phyloP scores from a whole-genome alignment of 2,329 filamentous ascomycete species.

The Phaeosphaeriaceae sp. region DNA sequence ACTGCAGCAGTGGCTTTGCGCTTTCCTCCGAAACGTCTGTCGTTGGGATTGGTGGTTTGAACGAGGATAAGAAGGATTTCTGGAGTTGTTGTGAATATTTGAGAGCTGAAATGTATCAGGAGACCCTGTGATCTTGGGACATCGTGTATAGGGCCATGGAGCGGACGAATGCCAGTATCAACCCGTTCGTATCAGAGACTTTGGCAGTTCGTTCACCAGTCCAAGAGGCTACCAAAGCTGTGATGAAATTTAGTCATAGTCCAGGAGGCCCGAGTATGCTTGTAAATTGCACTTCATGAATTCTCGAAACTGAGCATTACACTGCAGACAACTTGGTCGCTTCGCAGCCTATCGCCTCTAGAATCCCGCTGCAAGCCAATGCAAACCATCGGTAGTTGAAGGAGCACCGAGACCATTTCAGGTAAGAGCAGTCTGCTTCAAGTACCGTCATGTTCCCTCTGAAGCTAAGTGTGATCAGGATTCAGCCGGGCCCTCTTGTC shows the following conservation, averaged over 20 bases:
- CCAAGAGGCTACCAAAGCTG: background rate
- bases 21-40: conserved; percentile 1
- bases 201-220: background rate
- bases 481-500: background rate
- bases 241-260: background rate
- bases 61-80: background rate
- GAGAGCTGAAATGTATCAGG: background rate
- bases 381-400: background rate
- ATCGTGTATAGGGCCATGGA: background rate
- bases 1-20: conserved; percentile 17
- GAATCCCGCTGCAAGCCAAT: background rate
- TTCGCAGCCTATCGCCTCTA: background rate
- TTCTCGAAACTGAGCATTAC: background rate
- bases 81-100: background rate
- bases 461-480: background rate
- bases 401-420: background rate
- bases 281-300: background rate
- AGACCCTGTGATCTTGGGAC: background rate
- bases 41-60: background rate
- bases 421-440: background rate
- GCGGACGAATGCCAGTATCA: background rate
- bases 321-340: background rate
- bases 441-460: background rate
- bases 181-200: background rate
- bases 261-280: background rate